A percentile compares a stretch with the other conserved stretches of the same genome.
Evolutionary conservation across 371 early-diverging fungal genomes (phyloP).

Genomic region (Entomophthora muscae): DNA sequence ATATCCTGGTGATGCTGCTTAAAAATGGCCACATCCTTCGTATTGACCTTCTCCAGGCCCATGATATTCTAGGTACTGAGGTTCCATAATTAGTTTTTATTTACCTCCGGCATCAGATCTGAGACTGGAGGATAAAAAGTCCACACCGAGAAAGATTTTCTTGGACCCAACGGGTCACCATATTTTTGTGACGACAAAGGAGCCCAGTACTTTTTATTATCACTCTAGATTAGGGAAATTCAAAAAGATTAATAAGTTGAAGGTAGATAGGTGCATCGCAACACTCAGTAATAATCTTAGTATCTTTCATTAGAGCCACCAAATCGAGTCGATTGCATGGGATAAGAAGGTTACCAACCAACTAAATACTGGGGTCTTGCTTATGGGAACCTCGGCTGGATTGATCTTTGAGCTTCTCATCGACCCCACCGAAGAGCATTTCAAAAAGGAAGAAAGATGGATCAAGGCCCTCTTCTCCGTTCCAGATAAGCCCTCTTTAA

Average conservation of each 20-base stretch:
- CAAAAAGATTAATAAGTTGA: conserved; percentile 39
- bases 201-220: conserved; percentile 76
- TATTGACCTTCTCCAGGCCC: conserved; percentile 54
- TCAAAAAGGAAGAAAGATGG: conserved; percentile 61
- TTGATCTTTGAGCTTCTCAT: conserved; percentile 69
- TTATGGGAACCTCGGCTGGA: conserved; percentile 71
- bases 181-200: conserved; percentile 59
- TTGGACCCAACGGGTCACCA: conserved; percentile 78
- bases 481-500: conserved; percentile 37
- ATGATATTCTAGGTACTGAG: conserved; percentile 44
- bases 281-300: neutral
- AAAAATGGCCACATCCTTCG: conserved; percentile 41
- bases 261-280: conserved; percentile 18
- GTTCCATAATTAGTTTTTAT: no score
- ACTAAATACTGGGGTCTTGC: conserved; percentile 36
- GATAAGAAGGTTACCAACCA: conserved; percentile 33
- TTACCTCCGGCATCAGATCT: neutral
- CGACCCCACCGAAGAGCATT: conserved; percentile 61
- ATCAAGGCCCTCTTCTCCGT: conserved; percentile 27
- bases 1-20: conserved; percentile 51
- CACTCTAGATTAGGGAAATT: conserved; percentile 59
- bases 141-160: conserved; percentile 47
- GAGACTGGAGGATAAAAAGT: conserved; percentile 17
- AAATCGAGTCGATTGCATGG: conserved; percentile 77
- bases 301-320: conserved; percentile 31